Conservation (phyloP, 2,329 filamentous ascomycete genomes). For the Alternaria hordeiaustralica region DNA sequence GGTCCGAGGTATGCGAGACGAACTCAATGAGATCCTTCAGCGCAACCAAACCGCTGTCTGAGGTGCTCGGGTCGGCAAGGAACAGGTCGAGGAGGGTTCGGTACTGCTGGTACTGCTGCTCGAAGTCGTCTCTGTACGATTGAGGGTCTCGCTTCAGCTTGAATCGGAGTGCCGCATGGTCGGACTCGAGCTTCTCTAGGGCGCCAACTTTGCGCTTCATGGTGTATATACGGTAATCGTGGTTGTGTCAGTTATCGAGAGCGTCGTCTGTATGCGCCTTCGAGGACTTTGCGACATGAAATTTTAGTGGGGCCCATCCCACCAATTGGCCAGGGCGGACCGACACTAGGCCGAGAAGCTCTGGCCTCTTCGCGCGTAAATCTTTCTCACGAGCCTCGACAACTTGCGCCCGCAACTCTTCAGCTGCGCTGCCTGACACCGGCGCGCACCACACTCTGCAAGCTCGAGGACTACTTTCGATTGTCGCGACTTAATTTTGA, state of each 20-base stretch:
- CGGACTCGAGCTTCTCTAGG: slow-evolving; percentile 90
- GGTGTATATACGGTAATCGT: neutral
- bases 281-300: slow-evolving; percentile 20
- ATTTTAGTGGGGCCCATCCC: slow-evolving; percentile 22
- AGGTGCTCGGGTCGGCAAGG: slow-evolving; percentile 78
- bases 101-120: slow-evolving; percentile 89
- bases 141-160: slow-evolving; percentile 73
- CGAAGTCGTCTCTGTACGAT: slow-evolving; percentile 83
- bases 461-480: neutral
- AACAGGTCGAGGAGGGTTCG: slow-evolving; percentile 91
- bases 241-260: neutral
- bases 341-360: slow-evolving; percentile 20
- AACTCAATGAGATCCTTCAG: slow-evolving; percentile 93
- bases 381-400: slow-evolving; percentile 11
- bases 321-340: slow-evolving; percentile 18
- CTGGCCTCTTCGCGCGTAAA: slow-evolving; percentile 14
- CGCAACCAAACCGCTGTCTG: slow-evolving; percentile 79
- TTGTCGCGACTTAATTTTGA: neutral
- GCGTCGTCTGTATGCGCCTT: slow-evolving; percentile 4
- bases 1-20: slow-evolving; percentile 90
- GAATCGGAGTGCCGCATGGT: slow-evolving; percentile 78
- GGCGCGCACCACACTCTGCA: slow-evolving; percentile 6
- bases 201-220: slow-evolving; percentile 89
- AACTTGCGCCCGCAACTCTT: neutral
- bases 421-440: slow-evolving; percentile 6